Evolutionary conservation across 2,329 filamentous ascomycete species (phyloP).

Genomic region (Coleophoma eucalyptorum): DNA sequence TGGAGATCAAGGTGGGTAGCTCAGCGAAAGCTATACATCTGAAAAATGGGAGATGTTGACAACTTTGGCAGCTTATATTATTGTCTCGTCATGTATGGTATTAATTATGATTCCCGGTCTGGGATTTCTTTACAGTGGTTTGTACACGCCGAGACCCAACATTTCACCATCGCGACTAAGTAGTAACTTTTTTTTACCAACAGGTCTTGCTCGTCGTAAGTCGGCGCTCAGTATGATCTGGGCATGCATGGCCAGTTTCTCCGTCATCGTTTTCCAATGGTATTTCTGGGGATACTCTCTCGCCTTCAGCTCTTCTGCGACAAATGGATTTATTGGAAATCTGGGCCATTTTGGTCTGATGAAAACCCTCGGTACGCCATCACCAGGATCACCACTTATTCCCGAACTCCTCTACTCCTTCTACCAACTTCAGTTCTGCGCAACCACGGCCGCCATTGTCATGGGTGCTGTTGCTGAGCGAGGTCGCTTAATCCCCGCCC

Average conservation of each 20-base stretch:
- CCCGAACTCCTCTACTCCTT: conserved; percentile 90
- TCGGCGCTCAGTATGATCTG: conserved; percentile 96
- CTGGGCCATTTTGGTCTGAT: conserved; percentile 84
- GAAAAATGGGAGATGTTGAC: no score
- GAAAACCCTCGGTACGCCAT: conserved; percentile 80
- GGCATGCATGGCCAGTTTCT: conserved; percentile 92
- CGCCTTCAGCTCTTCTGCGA: conserved; percentile 78
- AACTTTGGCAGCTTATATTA: conserved; percentile 65
- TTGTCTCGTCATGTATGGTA: conserved; percentile 87
- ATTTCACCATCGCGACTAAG: background rate
- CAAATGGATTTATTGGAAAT: conserved; percentile 89
- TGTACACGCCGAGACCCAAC: background rate
- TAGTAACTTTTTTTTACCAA: conserved; percentile 30
- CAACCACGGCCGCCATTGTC: conserved; percentile 85
- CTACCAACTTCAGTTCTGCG: conserved; percentile 98
- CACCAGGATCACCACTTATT: conserved; percentile 81
- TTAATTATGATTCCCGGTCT: conserved; percentile 96
- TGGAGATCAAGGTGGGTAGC: conserved; percentile 65
- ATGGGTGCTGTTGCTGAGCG: conserved; percentile 92
- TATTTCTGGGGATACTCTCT: conserved; percentile 99
- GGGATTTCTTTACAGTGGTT: conserved; percentile 74
- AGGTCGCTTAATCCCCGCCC: conserved; percentile 84
- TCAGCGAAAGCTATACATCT: background rate
- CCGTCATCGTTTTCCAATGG: conserved; percentile 95
- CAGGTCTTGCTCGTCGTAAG: conserved; percentile 94